Percentiles rank a stretch among this genome's conserved stretches.
These are phyloP conservation scores for Physcomitrellopsis africana DNA, from an alignment of 225 moss, liverwort and hornwort genomes.

Conservation along the genomic window DNA sequence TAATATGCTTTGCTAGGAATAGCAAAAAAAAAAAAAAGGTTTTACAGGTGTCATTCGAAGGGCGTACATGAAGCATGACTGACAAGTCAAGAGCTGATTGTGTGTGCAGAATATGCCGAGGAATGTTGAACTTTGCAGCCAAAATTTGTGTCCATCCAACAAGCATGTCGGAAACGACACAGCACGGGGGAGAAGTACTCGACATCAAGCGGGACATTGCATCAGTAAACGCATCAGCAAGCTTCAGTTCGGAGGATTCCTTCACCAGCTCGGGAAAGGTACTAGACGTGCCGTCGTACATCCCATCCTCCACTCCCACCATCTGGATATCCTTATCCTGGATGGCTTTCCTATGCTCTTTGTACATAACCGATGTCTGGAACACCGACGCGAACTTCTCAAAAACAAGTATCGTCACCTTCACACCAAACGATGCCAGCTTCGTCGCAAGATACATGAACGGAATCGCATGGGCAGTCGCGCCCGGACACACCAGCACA, in stretches of 20 bases:
- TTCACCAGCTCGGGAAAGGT: too few relatives aligned
- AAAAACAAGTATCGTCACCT: too few relatives aligned
- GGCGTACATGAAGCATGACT: constrained; percentile 44
- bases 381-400: background rate
- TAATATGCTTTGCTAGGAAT: too few relatives aligned
- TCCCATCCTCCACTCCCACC: too few relatives aligned
- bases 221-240: constrained; percentile 18
- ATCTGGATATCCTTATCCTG: too few relatives aligned
- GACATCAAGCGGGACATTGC: constrained; percentile 27
- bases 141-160: constrained; percentile 36
- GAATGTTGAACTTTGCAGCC: constrained; percentile 32
- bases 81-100: constrained; percentile 44
- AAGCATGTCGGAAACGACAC: constrained; percentile 49
- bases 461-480: too few relatives aligned
- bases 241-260: constrained; percentile 22
- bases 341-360: too few relatives aligned
- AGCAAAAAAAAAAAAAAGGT: too few relatives aligned
- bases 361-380: background rate
- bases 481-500: too few relatives aligned
- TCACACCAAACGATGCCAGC: too few relatives aligned
- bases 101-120: constrained; percentile 25
- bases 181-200: constrained; percentile 33
- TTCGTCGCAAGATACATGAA: too few relatives aligned
- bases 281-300: too few relatives aligned
- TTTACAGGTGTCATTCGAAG: background rate